Conservation (phyloP, 78 protist species). For the Salpingoeca rosetta region DNA sequence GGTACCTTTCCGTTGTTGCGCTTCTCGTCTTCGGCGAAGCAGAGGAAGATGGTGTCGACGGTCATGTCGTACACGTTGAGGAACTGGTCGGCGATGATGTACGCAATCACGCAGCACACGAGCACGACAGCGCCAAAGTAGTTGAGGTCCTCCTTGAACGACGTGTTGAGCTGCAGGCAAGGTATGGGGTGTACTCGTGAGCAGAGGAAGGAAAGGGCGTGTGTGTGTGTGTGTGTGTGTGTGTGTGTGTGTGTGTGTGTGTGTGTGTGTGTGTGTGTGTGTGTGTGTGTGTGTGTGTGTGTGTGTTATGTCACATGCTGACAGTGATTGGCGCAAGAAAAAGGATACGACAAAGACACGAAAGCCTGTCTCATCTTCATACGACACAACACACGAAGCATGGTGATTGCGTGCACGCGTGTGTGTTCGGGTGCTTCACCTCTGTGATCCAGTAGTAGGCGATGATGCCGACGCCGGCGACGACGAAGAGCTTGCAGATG, state of each 20-base stretch:
- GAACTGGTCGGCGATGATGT: neutral
- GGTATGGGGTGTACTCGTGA: neutral
- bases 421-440: too few species aligned
- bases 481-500: constrained; percentile 32
- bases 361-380: neutral
- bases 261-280: neutral
- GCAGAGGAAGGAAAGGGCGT: too few species aligned
- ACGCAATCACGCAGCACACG: neutral
- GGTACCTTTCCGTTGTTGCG: too few species aligned
- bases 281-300: too few species aligned
- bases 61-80: constrained; percentile 2
- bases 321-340: neutral
- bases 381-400: neutral
- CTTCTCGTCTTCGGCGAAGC: neutral
- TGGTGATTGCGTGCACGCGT: neutral
- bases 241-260: too few species aligned
- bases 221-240: too few species aligned
- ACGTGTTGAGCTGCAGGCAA: neutral
- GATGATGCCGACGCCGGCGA: neutral
- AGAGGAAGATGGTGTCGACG: constrained; percentile 26
- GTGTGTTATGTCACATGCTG: too few species aligned
- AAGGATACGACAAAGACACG: neutral
- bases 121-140: neutral
- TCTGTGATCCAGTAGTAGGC: neutral
- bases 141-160: neutral